Evolutionary conservation across 2,329 filamentous ascomycete genomes (phyloP).

Genomic region (Beauveria sp.): DNA sequence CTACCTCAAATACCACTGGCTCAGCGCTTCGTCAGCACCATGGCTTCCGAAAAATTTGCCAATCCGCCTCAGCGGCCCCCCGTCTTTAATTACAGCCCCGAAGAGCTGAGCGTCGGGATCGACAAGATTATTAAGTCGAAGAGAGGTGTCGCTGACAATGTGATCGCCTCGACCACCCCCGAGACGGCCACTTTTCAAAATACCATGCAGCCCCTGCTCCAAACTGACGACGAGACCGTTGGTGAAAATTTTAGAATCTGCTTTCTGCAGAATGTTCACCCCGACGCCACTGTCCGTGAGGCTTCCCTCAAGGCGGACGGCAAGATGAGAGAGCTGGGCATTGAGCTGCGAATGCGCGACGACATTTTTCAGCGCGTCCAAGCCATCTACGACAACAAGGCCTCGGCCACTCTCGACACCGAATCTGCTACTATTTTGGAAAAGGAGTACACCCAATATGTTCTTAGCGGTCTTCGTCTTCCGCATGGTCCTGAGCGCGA

Average conservation of each 20-base stretch:
- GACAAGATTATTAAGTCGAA: conserved; percentile 57
- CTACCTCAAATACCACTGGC: conserved; percentile 20
- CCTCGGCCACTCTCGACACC: conserved; percentile 50
- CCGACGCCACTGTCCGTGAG: conserved; percentile 59
- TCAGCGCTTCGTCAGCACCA: conserved; percentile 41
- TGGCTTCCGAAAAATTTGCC: conserved; percentile 60
- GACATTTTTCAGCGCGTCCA: conserved; percentile 66
- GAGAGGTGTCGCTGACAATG: conserved; percentile 56
- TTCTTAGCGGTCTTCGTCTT: conserved; percentile 67
- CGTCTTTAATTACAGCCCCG: conserved; percentile 66
- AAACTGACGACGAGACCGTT: conserved; percentile 60
- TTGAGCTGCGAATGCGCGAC: conserved; percentile 74
- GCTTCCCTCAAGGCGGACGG: conserved; percentile 70
- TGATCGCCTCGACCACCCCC: conserved; percentile 53
- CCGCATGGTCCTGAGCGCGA: conserved; percentile 63
- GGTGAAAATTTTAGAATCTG: conserved; percentile 59
- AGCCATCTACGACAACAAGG: conserved; percentile 43
- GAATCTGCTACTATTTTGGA: conserved; percentile 68
- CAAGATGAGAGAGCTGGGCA: conserved; percentile 67
- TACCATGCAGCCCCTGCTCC: conserved; percentile 59
- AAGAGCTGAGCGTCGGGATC: conserved; percentile 59
- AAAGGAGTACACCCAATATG: conserved; percentile 70
- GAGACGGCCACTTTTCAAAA: conserved; percentile 46
- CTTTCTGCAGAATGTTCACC: conserved; percentile 75
- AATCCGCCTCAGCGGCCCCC: conserved; percentile 72